Percentiles rank a stretch among this genome's conserved stretches.
Evolutionary conservation across 1,284 basidiomycete genomes (phyloP).

Genomic region (Albatrellus sp.): DNA sequence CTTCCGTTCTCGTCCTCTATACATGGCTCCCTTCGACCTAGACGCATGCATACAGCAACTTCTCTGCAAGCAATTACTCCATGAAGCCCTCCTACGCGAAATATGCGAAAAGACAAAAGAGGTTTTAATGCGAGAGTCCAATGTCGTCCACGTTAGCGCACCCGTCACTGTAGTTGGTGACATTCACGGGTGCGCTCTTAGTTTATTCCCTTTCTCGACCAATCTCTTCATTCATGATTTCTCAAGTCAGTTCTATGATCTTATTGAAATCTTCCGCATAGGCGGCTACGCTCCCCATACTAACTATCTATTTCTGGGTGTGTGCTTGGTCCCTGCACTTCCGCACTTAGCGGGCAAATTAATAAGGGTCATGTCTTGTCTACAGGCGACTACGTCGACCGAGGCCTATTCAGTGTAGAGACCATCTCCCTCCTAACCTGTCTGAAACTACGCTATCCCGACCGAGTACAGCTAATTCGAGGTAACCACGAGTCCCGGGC

Average conservation of each 20-base stretch:
- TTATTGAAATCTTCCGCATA: conserved; percentile 98
- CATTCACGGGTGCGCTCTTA: conserved; percentile 81
- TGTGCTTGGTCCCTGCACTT: conserved; percentile 18
- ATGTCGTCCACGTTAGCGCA: conserved; percentile 94
- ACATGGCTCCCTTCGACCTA: conserved; percentile 87
- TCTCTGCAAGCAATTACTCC: conserved; percentile 83
- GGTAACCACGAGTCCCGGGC: conserved; percentile 98
- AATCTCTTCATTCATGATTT: conserved; percentile 17
- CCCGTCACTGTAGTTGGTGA: conserved; percentile 99
- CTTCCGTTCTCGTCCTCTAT: background rate
- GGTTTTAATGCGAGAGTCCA: conserved; percentile 96
- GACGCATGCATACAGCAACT: conserved; percentile 90
- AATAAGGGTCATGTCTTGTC: background rate
- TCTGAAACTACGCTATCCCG: conserved; percentile 93
- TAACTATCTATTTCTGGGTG: conserved; percentile 95
- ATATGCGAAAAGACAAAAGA: conserved; percentile 99
- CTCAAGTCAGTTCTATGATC: conserved; percentile 94
- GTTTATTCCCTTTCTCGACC: conserved; percentile 9
- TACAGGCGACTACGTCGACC: conserved; percentile 94
- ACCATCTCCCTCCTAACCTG: conserved; percentile 96
- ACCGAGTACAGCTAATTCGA: conserved; percentile 92
- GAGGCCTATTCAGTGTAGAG: conserved; percentile 95
- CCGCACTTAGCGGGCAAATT: background rate
- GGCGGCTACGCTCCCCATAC: conserved; percentile 94
- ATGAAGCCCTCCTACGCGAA: conserved; percentile 85